Evolutionary conservation across 306 rosid species (phyloP).

Genomic region (Citrullus colocynthis): DNA sequence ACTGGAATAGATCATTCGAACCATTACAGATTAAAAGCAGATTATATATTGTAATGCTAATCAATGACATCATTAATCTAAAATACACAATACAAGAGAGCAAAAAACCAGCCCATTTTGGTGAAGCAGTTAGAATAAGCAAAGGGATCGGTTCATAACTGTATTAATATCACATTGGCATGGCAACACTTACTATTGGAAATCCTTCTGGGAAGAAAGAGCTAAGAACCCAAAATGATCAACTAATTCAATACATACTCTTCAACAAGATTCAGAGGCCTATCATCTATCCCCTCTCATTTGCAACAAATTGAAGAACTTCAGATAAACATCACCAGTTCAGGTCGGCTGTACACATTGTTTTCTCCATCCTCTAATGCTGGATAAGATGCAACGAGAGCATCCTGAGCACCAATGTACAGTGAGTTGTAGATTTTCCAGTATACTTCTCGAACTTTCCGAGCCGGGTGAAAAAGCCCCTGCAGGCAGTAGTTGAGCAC

Average conservation of each 20-base stretch:
- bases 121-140: not conserved
- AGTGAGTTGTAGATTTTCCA: conserved; percentile 70
- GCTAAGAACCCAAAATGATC: not conserved
- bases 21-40: not conserved
- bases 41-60: not conserved
- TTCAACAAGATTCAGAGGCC: not conserved
- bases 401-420: conserved; percentile 66
- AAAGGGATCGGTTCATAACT: not conserved
- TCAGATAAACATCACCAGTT: conserved; percentile 47
- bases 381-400: conserved; percentile 66
- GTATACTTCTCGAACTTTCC: conserved; percentile 71
- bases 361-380: conserved; percentile 46
- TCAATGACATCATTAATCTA: not conserved
- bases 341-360: conserved; percentile 47
- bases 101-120: not conserved
- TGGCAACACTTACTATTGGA: not conserved
- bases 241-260: not conserved
- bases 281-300: not conserved
- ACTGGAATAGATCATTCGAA: not conserved
- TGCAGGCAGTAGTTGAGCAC: conserved; percentile 74
- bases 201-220: not conserved
- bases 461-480: conserved; percentile 67
- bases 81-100: not conserved
- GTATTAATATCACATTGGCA: not conserved
- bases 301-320: not conserved